A percentile compares a stretch with the other conserved stretches of the same genome.
These are phyloP conservation scores for Glaciozyma martinii DNA, from an alignment of 768 basidiomycete genomes.

Conservation along the genomic window DNA sequence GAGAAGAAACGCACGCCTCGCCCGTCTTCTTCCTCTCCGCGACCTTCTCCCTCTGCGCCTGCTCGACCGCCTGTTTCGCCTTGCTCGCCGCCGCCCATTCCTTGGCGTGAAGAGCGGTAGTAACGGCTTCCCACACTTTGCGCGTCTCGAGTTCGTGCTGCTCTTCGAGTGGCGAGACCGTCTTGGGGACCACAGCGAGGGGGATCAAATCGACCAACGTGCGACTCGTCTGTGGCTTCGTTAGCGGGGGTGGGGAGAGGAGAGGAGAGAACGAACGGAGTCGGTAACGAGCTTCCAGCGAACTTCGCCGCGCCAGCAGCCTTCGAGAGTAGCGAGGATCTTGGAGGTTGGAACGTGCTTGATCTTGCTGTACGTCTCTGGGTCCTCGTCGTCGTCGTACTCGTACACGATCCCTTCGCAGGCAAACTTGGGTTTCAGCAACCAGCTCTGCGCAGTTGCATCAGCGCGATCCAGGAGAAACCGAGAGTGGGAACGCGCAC, in stretches of 20 bases:
- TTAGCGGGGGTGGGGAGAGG: not conserved
- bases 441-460: not conserved
- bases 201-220: constrained; percentile 62
- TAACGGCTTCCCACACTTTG: constrained; percentile 61
- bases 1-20: not conserved
- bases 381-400: constrained; percentile 51
- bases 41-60: constrained; percentile 80
- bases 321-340: constrained; percentile 73
- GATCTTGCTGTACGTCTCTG: constrained; percentile 45
- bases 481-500: constrained; percentile 45
- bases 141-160: constrained; percentile 76
- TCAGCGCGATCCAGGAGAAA: constrained; percentile 1
- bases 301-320: constrained; percentile 74
- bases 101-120: constrained; percentile 55
- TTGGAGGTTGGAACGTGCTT: constrained; percentile 78
- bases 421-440: not conserved
- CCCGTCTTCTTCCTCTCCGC: constrained; percentile 72
- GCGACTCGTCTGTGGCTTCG: not conserved
- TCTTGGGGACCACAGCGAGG: constrained; percentile 67
- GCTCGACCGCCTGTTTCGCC: constrained; percentile 85
- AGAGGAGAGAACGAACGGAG: constrained; percentile 37
- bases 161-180: constrained; percentile 66
- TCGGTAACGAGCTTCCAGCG: constrained; percentile 58
- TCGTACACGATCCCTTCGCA: constrained; percentile 70
- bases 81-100: constrained; percentile 84